A percentile compares a stretch with the other conserved stretches of the same genome.
phyloP scores from a whole-genome alignment of 352 stramenopile genomes.

The Phytopythium helicoides region DNA sequence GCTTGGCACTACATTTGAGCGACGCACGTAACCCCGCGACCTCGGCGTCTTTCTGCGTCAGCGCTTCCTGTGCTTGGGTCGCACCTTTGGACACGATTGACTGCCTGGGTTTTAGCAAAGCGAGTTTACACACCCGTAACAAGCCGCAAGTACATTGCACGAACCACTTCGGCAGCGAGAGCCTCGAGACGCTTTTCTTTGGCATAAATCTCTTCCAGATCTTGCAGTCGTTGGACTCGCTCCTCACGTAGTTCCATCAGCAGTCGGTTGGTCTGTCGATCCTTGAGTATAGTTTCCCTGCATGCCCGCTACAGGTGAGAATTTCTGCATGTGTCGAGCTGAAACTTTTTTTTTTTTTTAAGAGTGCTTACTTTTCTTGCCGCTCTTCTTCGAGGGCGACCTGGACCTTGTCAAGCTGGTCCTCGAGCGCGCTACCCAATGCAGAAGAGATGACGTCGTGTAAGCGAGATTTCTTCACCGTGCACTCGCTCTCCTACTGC shows the following conservation, averaged over 20 bases:
- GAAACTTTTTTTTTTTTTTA: too few relatives aligned
- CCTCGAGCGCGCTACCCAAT: conserved; percentile 46
- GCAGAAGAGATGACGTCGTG: background rate
- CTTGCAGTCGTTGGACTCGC: conserved; percentile 72
- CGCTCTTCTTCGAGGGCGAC: conserved; percentile 65
- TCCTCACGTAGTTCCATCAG: conserved; percentile 72
- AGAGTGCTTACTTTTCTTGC: conserved; percentile 50
- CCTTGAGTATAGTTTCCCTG: conserved; percentile 71
- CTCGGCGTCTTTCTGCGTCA: conserved; percentile 70
- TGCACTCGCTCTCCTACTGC: background rate
- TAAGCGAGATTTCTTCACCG: background rate
- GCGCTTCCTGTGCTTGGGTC: conserved; percentile 48
- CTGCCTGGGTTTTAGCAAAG: conserved; percentile 12
- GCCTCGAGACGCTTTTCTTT: conserved; percentile 76
- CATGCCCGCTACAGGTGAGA: too few relatives aligned
- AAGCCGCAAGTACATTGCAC: background rate
- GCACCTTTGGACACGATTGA: conserved; percentile 39
- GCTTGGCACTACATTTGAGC: conserved; percentile 60
- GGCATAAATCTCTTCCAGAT: conserved; percentile 77
- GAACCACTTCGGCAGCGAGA: conserved; percentile 54
- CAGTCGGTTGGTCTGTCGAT: conserved; percentile 62
- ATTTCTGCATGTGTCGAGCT: too few relatives aligned
- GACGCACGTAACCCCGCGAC: conserved; percentile 60
- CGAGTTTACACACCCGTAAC: background rate
- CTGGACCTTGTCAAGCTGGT: conserved; percentile 63